Percentiles rank a stretch among this genome's conserved stretches.
Evolutionary conservation across 2,329 filamentous ascomycete species (phyloP).

Genomic region (Fusarium liriodendri): DNA sequence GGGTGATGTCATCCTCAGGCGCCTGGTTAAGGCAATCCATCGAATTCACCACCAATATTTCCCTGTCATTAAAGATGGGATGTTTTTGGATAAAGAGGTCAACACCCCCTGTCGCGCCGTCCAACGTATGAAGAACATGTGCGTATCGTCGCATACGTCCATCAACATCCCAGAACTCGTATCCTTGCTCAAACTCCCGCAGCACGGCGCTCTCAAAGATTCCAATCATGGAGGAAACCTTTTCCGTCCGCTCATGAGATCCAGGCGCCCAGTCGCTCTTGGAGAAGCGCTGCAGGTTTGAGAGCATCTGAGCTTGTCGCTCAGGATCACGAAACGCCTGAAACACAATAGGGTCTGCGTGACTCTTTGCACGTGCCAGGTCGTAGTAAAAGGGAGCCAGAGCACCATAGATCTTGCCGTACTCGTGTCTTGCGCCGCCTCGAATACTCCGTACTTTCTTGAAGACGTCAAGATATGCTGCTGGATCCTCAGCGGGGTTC

Average conservation of each 20-base stretch:
- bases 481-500: conserved; percentile 67
- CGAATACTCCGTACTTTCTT: conserved; percentile 80
- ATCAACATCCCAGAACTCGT: conserved; percentile 88
- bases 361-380: conserved; percentile 76
- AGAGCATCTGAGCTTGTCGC: conserved; percentile 88
- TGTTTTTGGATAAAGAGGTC: conserved; percentile 93
- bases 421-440: conserved; percentile 88
- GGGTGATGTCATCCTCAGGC: conserved; percentile 73
- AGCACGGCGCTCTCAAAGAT: conserved; percentile 93
- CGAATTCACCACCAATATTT: conserved; percentile 73
- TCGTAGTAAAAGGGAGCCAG: conserved; percentile 91
- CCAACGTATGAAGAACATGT: conserved; percentile 83
- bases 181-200: conserved; percentile 92
- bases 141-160: conserved; percentile 91
- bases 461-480: conserved; percentile 75
- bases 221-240: conserved; percentile 77
- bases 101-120: conserved; percentile 81
- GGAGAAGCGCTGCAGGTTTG: conserved; percentile 82
- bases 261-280: conserved; percentile 84
- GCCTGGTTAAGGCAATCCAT: conserved; percentile 83
- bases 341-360: conserved; percentile 86
- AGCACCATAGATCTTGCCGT: conserved; percentile 89
- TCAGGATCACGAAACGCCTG: conserved; percentile 88
- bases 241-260: conserved; percentile 76
- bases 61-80: conserved; percentile 80